Evolutionary conservation across 148 eudicot genomes (phyloP).

Genomic region (Rhododendron mucronatum): DNA sequence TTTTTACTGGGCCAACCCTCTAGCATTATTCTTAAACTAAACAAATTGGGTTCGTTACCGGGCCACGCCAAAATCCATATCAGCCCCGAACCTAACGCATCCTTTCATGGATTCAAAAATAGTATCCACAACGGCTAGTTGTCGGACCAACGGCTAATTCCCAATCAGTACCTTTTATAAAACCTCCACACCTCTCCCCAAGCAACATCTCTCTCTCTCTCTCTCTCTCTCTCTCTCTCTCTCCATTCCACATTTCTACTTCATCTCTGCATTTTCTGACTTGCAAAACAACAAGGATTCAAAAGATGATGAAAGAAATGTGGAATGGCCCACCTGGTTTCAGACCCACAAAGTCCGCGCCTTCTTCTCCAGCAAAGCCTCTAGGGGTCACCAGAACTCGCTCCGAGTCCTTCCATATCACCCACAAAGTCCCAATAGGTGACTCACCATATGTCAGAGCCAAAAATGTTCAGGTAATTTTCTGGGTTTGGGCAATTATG

Average conservation of each 20-base stretch:
- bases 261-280: neutral
- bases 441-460: constrained; percentile 94
- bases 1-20: neutral
- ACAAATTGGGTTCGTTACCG: neutral
- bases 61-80: neutral
- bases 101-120: neutral
- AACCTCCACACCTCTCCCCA: neutral
- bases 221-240: constrained; percentile 11
- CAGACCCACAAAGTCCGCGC: constrained; percentile 75
- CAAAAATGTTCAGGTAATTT: constrained; percentile 81
- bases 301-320: constrained; percentile 75
- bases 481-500: constrained; percentile 1
- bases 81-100: neutral
- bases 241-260: constrained; percentile 5
- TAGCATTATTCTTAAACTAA: neutral
- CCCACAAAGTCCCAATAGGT: constrained; percentile 94
- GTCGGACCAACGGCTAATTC: neutral
- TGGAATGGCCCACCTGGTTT: constrained; percentile 89
- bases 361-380: constrained; percentile 94
- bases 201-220: constrained; percentile 3
- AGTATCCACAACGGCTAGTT: neutral
- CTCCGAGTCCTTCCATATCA: constrained; percentile 74
- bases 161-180: neutral
- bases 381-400: constrained; percentile 64
- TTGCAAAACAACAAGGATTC: neutral